These are phyloP conservation scores for Psilocybe tampanensis DNA, from an alignment of 768 basidiomycete genomes.

Conservation along the genomic window DNA sequence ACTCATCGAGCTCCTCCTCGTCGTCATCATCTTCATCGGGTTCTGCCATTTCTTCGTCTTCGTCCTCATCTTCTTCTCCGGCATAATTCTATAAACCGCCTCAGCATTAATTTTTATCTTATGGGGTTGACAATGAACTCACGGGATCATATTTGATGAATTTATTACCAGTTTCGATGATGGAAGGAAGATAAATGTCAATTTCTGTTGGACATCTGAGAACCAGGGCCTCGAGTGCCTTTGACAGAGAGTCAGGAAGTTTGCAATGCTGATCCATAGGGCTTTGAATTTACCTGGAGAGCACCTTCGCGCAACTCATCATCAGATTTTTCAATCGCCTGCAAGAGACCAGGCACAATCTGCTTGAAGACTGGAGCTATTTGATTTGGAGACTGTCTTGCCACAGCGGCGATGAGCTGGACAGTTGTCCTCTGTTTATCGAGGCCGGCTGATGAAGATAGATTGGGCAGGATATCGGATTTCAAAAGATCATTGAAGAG, in stretches of 20 bases:
- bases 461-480: slow-evolving; percentile 60
- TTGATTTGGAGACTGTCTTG: slow-evolving; percentile 70
- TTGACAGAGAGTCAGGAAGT: slow-evolving; percentile 8
- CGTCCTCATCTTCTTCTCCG: slow-evolving; percentile 48
- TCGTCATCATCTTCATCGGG: slow-evolving; percentile 78
- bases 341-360: slow-evolving; percentile 72
- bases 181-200: slow-evolving; percentile 66
- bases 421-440: slow-evolving; percentile 80
- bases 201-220: slow-evolving; percentile 85
- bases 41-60: slow-evolving; percentile 61
- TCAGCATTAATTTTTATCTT: background rate
- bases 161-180: slow-evolving; percentile 71
- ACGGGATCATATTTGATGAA: slow-evolving; percentile 96
- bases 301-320: slow-evolving; percentile 83
- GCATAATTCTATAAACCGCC: slow-evolving; percentile 50
- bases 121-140: slow-evolving; percentile 25
- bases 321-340: slow-evolving; percentile 72
- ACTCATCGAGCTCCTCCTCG: slow-evolving; percentile 83
- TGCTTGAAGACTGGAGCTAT: slow-evolving; percentile 61
- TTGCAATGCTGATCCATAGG: background rate
- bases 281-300: slow-evolving; percentile 48
- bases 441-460: slow-evolving; percentile 49
- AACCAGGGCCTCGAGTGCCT: slow-evolving; percentile 87
- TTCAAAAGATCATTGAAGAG: slow-evolving; percentile 65
- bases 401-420: slow-evolving; percentile 78